These are phyloP conservation scores for Fomitopsis serialis DNA, from an alignment of 768 basidiomycete genomes.

Conservation along the genomic window DNA sequence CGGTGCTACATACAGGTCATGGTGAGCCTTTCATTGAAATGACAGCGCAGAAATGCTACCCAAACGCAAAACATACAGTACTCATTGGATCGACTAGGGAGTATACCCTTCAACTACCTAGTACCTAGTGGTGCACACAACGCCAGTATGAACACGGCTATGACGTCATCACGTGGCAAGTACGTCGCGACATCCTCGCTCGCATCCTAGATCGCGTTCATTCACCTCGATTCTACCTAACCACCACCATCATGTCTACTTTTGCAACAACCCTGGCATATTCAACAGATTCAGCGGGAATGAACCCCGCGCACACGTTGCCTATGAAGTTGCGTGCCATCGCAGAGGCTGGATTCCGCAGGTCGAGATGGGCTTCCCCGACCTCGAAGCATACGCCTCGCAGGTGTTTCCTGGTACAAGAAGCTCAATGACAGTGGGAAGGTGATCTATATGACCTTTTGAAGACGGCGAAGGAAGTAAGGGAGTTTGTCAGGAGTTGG, in stretches of 20 bases:
- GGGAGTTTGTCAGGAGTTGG: conserved; percentile 16
- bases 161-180: no score
- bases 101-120: no score
- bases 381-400: conserved; percentile 21
- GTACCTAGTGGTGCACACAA: no score
- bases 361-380: conserved; percentile 23
- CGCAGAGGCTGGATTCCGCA: conserved; percentile 22
- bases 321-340: conserved; percentile 26
- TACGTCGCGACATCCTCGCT: no score
- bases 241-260: not conserved
- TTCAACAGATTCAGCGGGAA: conserved; percentile 27
- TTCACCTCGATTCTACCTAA: not conserved
- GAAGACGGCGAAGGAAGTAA: conserved; percentile 14
- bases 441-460: conserved; percentile 19
- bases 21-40: no score
- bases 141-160: no score
- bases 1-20: no score
- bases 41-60: no score
- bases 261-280: conserved; percentile 15
- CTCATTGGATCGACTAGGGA: no score
- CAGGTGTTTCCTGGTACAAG: conserved; percentile 15
- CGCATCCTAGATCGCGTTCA: not conserved
- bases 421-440: conserved; percentile 17
- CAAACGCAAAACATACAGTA: no score
- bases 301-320: conserved; percentile 25